phyloP scores from a whole-genome alignment of 2,329 filamentous ascomycete genomes.

The Amphichorda felina region DNA sequence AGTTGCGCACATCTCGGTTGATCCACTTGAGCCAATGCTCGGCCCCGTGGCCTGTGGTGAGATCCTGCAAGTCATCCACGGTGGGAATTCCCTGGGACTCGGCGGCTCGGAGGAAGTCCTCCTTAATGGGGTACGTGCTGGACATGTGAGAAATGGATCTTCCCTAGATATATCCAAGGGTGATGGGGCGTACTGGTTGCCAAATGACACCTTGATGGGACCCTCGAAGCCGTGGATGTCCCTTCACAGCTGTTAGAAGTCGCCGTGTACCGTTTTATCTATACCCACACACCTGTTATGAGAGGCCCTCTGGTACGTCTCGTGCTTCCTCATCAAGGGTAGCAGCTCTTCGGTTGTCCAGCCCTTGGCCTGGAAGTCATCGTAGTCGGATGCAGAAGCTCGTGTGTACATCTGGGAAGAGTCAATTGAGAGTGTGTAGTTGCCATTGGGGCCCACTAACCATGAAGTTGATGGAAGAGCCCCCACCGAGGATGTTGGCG shows the following conservation, averaged over 20 bases:
- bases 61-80: constrained; percentile 66
- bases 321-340: constrained; percentile 69
- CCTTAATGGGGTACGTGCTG: constrained; percentile 63
- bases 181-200: constrained; percentile 49
- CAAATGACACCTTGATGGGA: constrained; percentile 73
- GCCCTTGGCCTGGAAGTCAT: constrained; percentile 70
- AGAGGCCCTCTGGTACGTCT: constrained; percentile 60
- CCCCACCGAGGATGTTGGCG: constrained; percentile 60
- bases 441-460: constrained; percentile 12
- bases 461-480: constrained; percentile 70
- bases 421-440: not conserved
- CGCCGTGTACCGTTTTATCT: too few relatives aligned
- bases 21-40: constrained; percentile 85
- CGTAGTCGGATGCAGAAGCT: constrained; percentile 61
- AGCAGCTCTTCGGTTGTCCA: constrained; percentile 67
- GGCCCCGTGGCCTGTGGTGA: constrained; percentile 56
- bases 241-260: not conserved
- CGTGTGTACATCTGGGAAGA: constrained; percentile 52
- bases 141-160: constrained; percentile 8
- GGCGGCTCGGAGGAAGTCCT: constrained; percentile 63
- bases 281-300: constrained; percentile 37
- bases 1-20: constrained; percentile 45
- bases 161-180: constrained; percentile 7
- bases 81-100: constrained; percentile 63
- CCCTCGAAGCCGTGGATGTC: constrained; percentile 68